A percentile compares a stretch with the other conserved stretches of the same genome.
Evolutionary conservation across 2,329 filamentous ascomycete species (phyloP).

Genomic region (Celoporthe dispersa): DNA sequence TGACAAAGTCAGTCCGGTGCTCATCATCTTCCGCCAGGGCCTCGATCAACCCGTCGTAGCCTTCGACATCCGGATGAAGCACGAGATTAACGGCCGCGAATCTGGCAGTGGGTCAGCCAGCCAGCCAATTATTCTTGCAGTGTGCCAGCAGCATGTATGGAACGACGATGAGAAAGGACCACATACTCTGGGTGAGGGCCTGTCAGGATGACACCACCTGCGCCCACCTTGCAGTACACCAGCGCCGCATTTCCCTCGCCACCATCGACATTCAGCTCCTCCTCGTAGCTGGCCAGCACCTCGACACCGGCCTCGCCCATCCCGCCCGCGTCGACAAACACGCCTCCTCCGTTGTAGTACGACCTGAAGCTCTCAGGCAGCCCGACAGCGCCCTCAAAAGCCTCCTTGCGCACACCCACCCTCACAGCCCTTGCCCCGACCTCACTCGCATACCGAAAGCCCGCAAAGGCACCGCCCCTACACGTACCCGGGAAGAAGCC

Average conservation of each 20-base stretch:
- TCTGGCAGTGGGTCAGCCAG: conserved; percentile 42
- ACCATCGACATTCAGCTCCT: conserved; percentile 75
- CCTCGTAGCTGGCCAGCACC: conserved; percentile 79
- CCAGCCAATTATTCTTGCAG: conserved; percentile 41
- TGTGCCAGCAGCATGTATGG: not conserved
- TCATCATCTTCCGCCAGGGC: conserved; percentile 71
- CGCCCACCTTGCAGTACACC: conserved; percentile 80
- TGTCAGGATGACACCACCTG: conserved; percentile 78
- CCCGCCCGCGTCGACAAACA: conserved; percentile 80
- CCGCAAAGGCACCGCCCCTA: conserved; percentile 83
- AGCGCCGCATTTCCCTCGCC: conserved; percentile 77
- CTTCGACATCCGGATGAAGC: conserved; percentile 66
- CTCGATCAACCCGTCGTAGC: conserved; percentile 72
- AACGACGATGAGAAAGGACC: not conserved
- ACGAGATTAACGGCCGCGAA: conserved; percentile 82
- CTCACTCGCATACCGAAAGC: conserved; percentile 91
- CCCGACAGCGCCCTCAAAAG: conserved; percentile 53
- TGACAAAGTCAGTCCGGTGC: conserved; percentile 74
- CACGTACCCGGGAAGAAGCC: conserved; percentile 87
- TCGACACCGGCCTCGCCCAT: conserved; percentile 70
- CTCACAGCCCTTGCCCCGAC: conserved; percentile 75
- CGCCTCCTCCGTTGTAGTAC: conserved; percentile 94
- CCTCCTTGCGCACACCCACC: conserved; percentile 65
- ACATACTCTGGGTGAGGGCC: conserved; percentile 88
- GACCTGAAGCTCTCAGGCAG: conserved; percentile 68